Evolutionary conservation across 2,329 filamentous ascomycete species (phyloP), one percentile per base, ranked within the genome.

Genomic region (Pseudocercospora fuligena): DNA sequence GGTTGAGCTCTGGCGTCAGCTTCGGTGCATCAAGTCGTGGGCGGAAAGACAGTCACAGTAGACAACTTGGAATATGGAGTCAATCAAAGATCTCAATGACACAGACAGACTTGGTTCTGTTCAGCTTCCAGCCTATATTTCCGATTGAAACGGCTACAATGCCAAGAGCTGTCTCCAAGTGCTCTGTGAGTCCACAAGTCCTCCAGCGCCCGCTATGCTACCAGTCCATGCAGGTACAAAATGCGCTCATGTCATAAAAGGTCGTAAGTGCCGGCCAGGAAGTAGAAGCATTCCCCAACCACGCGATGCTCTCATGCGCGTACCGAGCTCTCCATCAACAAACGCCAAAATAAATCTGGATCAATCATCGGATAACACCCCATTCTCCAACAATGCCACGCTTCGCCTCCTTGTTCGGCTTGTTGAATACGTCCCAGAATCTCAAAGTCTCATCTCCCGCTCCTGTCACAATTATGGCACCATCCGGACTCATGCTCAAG

Each of bases 361-460:
- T 25, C 31, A 23, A 31, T 58, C 31, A 72, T 51, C 74, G 68
- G 68, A 97, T 97, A 62, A 94, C 89, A 60, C 91, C 91, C 91
- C 92, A 95, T 78, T 92, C 79, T 64, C 77, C 80, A 31, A 82
- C 77, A 57, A 90, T 89, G 51, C 91, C 90, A 27, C 73, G 68
- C 57, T 71, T 90, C 69, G 89, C 86, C 64, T 85, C 83, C 66
- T 88, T 85, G 27, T 90, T 90, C 29, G 91, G 89, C 75, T 93
- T 90, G 76, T 91, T 93, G 81, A 99, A 99, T 1, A 95, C 91
- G 66, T 95, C 95, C 95, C 95, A 99, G 81, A 99, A 99, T 51
- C 95, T 85, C 59, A 99, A 81, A 0, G 95, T 99, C 82, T 99
- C 95, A 72, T 99, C 95, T 16, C 95, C 95, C 3, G 95, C 95